phyloP scores from a whole-genome alignment of 805 yeast genomes.

The Ogataea salicorniae region DNA sequence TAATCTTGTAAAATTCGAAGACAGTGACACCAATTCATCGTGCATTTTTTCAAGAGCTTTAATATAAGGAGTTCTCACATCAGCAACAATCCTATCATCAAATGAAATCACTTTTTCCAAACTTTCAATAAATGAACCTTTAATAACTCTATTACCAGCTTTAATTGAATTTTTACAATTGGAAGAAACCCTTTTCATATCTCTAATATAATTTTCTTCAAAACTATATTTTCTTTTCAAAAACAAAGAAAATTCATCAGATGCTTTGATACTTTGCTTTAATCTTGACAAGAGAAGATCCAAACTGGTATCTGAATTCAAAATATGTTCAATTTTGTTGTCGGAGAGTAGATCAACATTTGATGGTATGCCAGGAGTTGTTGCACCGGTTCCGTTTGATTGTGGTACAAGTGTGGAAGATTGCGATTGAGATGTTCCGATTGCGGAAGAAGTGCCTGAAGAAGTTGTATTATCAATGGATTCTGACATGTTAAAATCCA shows the following conservation, averaged over 20 bases:
- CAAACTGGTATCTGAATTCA: slow-evolving; percentile 70
- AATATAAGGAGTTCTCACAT: slow-evolving; percentile 71
- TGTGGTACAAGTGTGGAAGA: neutral
- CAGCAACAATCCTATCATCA: slow-evolving; percentile 65
- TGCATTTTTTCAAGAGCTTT: slow-evolving; percentile 78
- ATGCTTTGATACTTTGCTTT: slow-evolving; percentile 73
- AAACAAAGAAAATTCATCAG: slow-evolving; percentile 80
- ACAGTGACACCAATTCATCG: slow-evolving; percentile 72
- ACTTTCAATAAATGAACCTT: slow-evolving; percentile 52
- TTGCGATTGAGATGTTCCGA: neutral
- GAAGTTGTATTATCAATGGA: neutral
- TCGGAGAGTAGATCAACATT: slow-evolving; percentile 39
- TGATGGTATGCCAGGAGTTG: slow-evolving; percentile 5
- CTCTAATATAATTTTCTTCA: slow-evolving; percentile 75
- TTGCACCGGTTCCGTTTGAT: neutral
- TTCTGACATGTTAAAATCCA: neutral
- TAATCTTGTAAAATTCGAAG: slow-evolving; percentile 61
- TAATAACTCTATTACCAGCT: slow-evolving; percentile 35
- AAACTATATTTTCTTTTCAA: slow-evolving; percentile 70
- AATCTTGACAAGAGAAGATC: slow-evolving; percentile 67
- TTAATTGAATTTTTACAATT: slow-evolving; percentile 31
- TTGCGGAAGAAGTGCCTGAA: neutral
- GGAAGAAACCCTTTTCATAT: slow-evolving; percentile 64
- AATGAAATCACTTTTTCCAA: slow-evolving; percentile 66
- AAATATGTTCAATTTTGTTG: slow-evolving; percentile 44